Conservation (phyloP, 2,329 filamentous ascomycete species). For the Fusarium ambrosium region DNA sequence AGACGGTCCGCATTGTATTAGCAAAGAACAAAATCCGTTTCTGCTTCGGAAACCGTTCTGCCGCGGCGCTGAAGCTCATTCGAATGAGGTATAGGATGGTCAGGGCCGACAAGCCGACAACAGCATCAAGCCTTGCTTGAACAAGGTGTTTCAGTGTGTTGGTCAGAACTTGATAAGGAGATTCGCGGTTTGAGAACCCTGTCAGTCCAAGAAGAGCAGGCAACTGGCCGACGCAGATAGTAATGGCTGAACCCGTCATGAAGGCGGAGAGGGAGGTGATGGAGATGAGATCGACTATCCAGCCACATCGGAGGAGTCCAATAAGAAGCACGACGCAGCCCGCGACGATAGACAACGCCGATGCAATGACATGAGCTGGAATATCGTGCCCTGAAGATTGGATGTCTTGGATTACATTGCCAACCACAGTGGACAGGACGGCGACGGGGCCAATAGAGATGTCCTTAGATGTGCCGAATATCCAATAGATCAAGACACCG, state of each 20-base stretch:
- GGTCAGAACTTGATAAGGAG: conserved; percentile 87
- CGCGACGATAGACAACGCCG: conserved; percentile 80
- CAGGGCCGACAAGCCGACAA: conserved; percentile 88
- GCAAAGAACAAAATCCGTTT: conserved; percentile 88
- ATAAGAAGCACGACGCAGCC: conserved; percentile 84
- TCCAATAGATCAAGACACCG: conserved; percentile 95
- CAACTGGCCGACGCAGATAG: conserved; percentile 87
- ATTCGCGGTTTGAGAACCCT: conserved; percentile 78
- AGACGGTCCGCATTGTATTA: conserved; percentile 90
- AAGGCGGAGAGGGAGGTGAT: conserved; percentile 92
- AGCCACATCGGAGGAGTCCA: conserved; percentile 84
- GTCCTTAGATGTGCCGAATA: conserved; percentile 98
- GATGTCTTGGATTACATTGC: conserved; percentile 81
- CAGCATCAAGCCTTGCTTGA: conserved; percentile 79
- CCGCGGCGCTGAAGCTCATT: conserved; percentile 71
- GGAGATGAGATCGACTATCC: conserved; percentile 94
- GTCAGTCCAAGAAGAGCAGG: conserved; percentile 84
- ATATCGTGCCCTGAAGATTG: conserved; percentile 68
- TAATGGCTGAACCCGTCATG: conserved; percentile 96
- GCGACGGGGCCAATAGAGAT: conserved; percentile 98
- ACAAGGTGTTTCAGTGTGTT: conserved; percentile 82
- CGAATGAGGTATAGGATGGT: conserved; percentile 83
- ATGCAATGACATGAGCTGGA: conserved; percentile 77
- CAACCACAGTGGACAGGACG: conserved; percentile 92
- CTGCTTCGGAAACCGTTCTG: conserved; percentile 76